Conservation (phyloP, 257 asterid species). For the Eustoma russellianum region DNA sequence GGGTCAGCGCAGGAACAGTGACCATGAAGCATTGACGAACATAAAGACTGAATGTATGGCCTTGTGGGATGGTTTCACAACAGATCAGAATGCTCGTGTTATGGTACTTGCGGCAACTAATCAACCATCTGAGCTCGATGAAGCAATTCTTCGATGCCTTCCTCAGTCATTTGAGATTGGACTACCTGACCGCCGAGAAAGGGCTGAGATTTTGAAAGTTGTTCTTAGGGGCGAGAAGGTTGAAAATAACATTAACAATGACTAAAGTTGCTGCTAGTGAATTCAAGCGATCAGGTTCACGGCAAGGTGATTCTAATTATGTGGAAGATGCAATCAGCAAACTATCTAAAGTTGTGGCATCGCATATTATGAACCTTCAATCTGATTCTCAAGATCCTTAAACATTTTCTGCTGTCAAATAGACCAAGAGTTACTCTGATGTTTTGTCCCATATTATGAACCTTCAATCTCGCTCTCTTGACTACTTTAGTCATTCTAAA, state of each 20-base stretch:
- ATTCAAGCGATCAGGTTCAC: conserved; percentile 39
- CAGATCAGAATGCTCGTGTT: conserved; percentile 78
- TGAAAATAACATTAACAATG: conserved; percentile 47
- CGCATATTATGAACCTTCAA: conserved; percentile 45
- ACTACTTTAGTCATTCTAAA: no score
- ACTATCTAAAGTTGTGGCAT: conserved; percentile 45
- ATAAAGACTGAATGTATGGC: conserved; percentile 99
- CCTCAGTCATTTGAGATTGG: conserved; percentile 97
- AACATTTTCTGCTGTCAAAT: no score
- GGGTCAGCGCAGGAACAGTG: conserved; percentile 84
- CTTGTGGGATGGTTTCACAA: conserved; percentile 98
- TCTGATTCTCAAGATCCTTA: conserved; percentile 39
- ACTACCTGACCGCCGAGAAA: conserved; percentile 51
- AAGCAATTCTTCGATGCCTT: conserved; percentile 90
- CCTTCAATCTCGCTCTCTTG: no score
- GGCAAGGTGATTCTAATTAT: conserved; percentile 37
- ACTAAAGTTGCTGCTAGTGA: conserved; percentile 71
- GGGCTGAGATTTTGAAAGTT: conserved; percentile 74
- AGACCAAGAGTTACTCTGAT: not conserved
- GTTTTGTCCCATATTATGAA: no score
- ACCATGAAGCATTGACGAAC: conserved; percentile 75
- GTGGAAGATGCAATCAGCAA: conserved; percentile 46
- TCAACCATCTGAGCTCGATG: conserved; percentile 98
- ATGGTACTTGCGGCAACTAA: conserved; percentile 98
- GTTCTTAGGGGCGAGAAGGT: conserved; percentile 72